Evolutionary conservation across 2,329 filamentous ascomycete species (phyloP).

Genomic region (Hymenoscyphus fructigenus): DNA sequence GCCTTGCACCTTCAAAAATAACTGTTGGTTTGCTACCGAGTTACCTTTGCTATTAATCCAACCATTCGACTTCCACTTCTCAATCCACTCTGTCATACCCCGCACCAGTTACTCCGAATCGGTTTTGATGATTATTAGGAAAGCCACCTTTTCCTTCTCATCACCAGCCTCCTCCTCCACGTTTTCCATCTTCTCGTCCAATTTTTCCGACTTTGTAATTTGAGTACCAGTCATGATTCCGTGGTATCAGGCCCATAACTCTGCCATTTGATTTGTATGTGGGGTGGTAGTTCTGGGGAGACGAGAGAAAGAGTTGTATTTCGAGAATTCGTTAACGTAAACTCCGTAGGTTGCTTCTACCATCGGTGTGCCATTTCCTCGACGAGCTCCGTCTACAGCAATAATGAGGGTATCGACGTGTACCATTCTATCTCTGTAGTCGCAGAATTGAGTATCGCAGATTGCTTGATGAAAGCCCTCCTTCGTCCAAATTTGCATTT

Average conservation of each 20-base stretch:
- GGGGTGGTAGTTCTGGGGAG: background rate
- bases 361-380: background rate
- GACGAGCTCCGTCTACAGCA: background rate
- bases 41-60: constrained; percentile 31
- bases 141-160: background rate
- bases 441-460: background rate
- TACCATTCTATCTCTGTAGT: too few relatives aligned
- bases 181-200: too few relatives aligned
- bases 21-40: constrained; percentile 10
- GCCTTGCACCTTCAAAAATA: constrained; percentile 12
- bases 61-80: constrained; percentile 36
- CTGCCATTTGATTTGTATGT: background rate
- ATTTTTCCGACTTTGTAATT: background rate
- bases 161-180: background rate
- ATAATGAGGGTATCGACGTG: background rate
- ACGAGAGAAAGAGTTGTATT: background rate
- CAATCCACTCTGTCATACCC: constrained; percentile 35
- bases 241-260: background rate
- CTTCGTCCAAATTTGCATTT: background rate
- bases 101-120: constrained; percentile 40
- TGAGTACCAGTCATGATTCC: background rate
- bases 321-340: background rate
- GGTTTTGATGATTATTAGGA: constrained; percentile 28
- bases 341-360: background rate
- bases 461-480: background rate